Base-by-base conservation (phyloP, 306 rosid genomes). In the Fragaria ananassa region DNA sequence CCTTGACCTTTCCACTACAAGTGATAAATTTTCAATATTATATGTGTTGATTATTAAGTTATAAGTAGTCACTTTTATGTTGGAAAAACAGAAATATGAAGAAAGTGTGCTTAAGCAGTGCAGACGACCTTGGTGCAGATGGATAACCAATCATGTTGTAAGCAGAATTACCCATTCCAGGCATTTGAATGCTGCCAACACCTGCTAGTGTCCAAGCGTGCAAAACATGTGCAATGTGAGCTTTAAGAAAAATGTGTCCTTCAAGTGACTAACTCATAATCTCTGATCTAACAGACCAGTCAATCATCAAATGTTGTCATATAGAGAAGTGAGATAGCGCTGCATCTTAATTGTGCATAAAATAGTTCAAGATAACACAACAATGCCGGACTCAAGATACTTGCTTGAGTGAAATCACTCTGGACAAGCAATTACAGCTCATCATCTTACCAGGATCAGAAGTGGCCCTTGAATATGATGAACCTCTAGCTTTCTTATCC, bases 131-230 rank as follows among this genome's bases (percentile, higher is more conserved):
- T 90, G 87, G 97, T 92, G 97, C 88, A 89, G 99, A 72, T 91
- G 97, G 89, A 92, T 90, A 95, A 95, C 96, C 99, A 95, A 86
- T 87, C 89, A 86, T 90, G 97, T 90, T 87, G 98, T 87, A 87
- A 89, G 96, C 93, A 79, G 95, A 88, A 92, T 90, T 94, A 90
- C 88, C 91, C 90, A 95, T 88, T 89, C 99, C 99, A 88, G 97
- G 93, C 92, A 90, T 83, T 88, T 95, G 97, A 87, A 84, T 84
- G 98, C 93, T 90, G 98, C 98, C 89, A 88, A 90, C 86, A 89
- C 99, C 99, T 95, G 97, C 96, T 92, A 92, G 97, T 90, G 96
- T 93, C 93, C 96, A 88, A 89, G 93, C 84, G 97, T 95, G 97
- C 93, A 89, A 95, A 95, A 92, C 88, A 89, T 86, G 99, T 95